Percentiles rank a stretch among this genome's conserved stretches.
Evolutionary conservation across 2,329 filamentous ascomycete genomes (phyloP).

Genomic region (Neospermospora avenae): DNA sequence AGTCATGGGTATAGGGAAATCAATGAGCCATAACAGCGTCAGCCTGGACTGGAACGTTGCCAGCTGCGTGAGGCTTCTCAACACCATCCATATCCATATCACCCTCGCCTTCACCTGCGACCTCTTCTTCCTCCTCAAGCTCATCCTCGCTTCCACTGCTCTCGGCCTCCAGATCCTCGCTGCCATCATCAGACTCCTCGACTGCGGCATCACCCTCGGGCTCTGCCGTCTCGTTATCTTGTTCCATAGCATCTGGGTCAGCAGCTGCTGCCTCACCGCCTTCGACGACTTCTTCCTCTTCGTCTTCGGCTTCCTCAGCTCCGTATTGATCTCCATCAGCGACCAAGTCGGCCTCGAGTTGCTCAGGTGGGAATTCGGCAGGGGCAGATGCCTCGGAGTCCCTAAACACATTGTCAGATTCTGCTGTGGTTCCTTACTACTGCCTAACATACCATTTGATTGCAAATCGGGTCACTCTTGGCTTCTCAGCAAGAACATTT

Average conservation of each 20-base stretch:
- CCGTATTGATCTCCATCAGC: slow-evolving; percentile 89
- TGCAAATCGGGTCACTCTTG: slow-evolving; percentile 91
- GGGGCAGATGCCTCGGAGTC: slow-evolving; percentile 97
- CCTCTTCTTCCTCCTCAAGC: slow-evolving; percentile 52
- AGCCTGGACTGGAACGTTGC: slow-evolving; percentile 19
- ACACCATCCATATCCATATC: slow-evolving; percentile 50
- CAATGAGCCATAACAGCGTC: slow-evolving; percentile 36
- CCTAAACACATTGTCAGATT: slow-evolving; percentile 50
- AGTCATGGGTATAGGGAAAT: slow-evolving; percentile 24
- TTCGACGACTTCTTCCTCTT: slow-evolving; percentile 61
- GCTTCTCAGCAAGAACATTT: slow-evolving; percentile 95
- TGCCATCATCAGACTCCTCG: slow-evolving; percentile 71
- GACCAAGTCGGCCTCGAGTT: slow-evolving; percentile 86
- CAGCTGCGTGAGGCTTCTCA: slow-evolving; percentile 30
- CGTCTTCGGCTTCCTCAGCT: slow-evolving; percentile 79
- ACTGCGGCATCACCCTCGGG: slow-evolving; percentile 51
- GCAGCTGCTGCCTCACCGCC: slow-evolving; percentile 50
- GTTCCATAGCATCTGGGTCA: slow-evolving; percentile 46
- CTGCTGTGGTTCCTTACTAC: neutral
- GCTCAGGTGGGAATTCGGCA: slow-evolving; percentile 93
- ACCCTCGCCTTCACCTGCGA: slow-evolving; percentile 38
- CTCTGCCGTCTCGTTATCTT: slow-evolving; percentile 75
- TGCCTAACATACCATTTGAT: slow-evolving; percentile 84
- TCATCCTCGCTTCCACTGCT: slow-evolving; percentile 62
- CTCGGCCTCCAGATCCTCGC: slow-evolving; percentile 76